Base-by-base conservation (phyloP, 495 filamentous ascomycete species). In the Antarctomyces pellizariae region DNA sequence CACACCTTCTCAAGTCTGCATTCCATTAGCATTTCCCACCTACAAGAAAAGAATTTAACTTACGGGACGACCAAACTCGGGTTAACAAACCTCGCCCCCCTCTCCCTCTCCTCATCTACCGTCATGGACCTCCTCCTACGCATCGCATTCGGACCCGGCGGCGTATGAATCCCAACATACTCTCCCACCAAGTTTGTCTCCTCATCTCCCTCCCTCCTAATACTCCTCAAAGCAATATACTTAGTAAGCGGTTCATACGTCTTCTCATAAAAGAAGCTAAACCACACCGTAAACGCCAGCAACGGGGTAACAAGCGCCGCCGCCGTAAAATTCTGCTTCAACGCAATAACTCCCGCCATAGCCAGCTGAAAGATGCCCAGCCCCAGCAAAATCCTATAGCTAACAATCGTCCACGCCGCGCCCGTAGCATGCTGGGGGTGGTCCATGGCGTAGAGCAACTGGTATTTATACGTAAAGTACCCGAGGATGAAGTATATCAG, bases 391-490 rank as follows among this genome's bases (percentile, higher is more conserved):
- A 93, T 56, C 11, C 89, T 70, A 35, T 82, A 77, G 49, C 83
- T 92, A 19, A 93, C 89, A 57, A 95, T 86, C 12, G 71, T 64
- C 89, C 89, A 99, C 1, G 82, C 82, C 32, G 69, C 66, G 16
- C 89, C 89, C 0, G 86, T 93, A 3, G 86, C 82, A 43, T 95
- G 83, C 33, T 90, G 82, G 4, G 76, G 72, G 41, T 95, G 82
- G 44, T 95, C 82, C 89, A 99, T 95, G 6, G 89, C 79, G 46
- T 95, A 99, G 3, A 99, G 56, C 4, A 99, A 59, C 49, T 95
- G 89, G 42, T 95, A 95, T 45, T 99, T 99, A 62, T 95, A 91
- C 15, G 80, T 83, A 41, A 84, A 90, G 38, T 77, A 71, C 14
- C 89, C 89, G 21, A 93, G 59, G 8, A 65, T 52, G 41, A 95